Evolutionary conservation across 176 grass and related monocot species (phyloP).

Genomic region (Aegilops tauschii): DNA sequence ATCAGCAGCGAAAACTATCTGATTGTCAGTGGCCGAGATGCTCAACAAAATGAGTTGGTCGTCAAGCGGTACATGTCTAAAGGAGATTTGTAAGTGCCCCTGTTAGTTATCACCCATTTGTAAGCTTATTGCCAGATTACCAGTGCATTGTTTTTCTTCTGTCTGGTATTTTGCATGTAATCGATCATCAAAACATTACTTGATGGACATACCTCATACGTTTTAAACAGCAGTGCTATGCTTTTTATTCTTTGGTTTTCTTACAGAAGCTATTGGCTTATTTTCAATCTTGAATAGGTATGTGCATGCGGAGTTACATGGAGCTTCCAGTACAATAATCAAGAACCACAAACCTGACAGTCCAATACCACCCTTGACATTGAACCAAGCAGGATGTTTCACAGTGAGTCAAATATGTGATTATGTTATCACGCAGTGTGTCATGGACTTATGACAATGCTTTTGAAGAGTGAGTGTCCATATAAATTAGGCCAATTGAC

Average conservation of each 20-base stretch:
- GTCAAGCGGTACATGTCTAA: slow-evolving; percentile 99
- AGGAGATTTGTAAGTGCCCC: slow-evolving; percentile 84
- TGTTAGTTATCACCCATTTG: neutral
- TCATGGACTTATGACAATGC: neutral
- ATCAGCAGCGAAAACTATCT: slow-evolving; percentile 98
- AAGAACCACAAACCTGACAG: slow-evolving; percentile 86
- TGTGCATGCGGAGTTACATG: slow-evolving; percentile 91
- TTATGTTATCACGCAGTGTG: slow-evolving; percentile 9
- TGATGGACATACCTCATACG: neutral
- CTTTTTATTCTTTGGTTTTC: slow-evolving; percentile 3
- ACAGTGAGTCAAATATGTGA: slow-evolving; percentile 63
- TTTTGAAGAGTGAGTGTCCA: neutral
- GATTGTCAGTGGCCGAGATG: slow-evolving; percentile 91
- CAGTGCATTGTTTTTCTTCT: neutral
- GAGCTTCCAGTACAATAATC: slow-evolving; percentile 97
- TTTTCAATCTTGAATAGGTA: slow-evolving; percentile 50
- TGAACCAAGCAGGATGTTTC: slow-evolving; percentile 96
- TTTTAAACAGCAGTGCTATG: slow-evolving; percentile 6
- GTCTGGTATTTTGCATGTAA: neutral
- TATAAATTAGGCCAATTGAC: slow-evolving; percentile 11
- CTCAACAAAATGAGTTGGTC: slow-evolving; percentile 93
- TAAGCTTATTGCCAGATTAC: slow-evolving; percentile 8
- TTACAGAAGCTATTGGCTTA: slow-evolving; percentile 24
- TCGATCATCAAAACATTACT: neutral
- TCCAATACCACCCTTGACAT: slow-evolving; percentile 81